These are phyloP conservation scores for Pulveroboletus sp. DNA, from an alignment of 768 basidiomycete species.

Conservation along the genomic window DNA sequence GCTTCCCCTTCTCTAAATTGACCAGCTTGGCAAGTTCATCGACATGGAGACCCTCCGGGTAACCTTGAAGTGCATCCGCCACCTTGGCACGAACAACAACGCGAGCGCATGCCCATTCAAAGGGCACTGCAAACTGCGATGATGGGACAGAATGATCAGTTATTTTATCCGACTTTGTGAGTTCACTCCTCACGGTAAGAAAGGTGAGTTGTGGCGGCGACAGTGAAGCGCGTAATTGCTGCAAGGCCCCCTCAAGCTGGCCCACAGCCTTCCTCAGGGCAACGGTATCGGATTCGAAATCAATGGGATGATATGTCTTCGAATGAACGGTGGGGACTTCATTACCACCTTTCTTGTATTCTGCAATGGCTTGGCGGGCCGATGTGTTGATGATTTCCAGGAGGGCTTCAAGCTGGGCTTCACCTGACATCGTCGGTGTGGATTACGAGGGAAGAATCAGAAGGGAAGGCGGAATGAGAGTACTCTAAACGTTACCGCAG, in stretches of 20 bases:
- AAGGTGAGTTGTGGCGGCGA: slow-evolving; percentile 28
- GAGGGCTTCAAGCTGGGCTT: slow-evolving; percentile 4
- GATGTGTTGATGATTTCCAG: slow-evolving; percentile 30
- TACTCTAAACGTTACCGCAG: too few relatives aligned
- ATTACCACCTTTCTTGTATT: slow-evolving; percentile 23
- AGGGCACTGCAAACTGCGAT: slow-evolving; percentile 16
- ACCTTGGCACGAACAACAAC: slow-evolving; percentile 12
- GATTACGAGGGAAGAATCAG: too few relatives aligned
- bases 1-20: slow-evolving; percentile 25
- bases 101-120: slow-evolving; percentile 25
- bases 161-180: not conserved
- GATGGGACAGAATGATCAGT: not conserved
- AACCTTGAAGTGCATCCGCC: too few relatives aligned
- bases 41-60: slow-evolving; percentile 20
- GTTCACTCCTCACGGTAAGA: slow-evolving; percentile 14
- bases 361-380: slow-evolving; percentile 22
- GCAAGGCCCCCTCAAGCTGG: slow-evolving; percentile 25
- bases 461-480: too few relatives aligned
- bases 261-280: slow-evolving; percentile 24
- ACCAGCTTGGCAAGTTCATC: slow-evolving; percentile 23
- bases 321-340: slow-evolving; percentile 24
- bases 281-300: slow-evolving; percentile 17
- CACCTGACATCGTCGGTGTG: not conserved
- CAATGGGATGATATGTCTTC: slow-evolving; percentile 21
- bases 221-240: slow-evolving; percentile 23